Base-by-base conservation (phyloP, 2,329 filamentous ascomycete genomes). In the Alternaria postmessia region DNA sequence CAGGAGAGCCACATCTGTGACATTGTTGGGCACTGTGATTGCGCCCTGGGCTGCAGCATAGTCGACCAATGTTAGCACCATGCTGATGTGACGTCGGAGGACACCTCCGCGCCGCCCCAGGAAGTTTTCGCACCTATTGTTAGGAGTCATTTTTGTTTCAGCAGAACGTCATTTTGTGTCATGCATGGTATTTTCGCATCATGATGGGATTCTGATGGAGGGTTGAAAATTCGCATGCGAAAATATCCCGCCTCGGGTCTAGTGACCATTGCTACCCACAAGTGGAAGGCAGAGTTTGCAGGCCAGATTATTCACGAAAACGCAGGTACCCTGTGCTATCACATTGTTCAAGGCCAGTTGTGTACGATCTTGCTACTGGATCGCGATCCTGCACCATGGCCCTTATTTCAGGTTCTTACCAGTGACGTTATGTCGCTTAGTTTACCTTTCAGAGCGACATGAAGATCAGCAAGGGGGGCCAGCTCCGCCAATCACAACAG, bases 401-500 rank as follows among this genome's bases (percentile, higher is more conserved):
- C 62, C 59, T 62, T 59, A 63, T 47, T 51, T 41, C 28, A 57
- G 56, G 49, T 57, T 57, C 47, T 57, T 59, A 36, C 61, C 58
- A n/a, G 68, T 76, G 74, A 76, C 74, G 74, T 70, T 67, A 59
- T 70, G 53, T 62, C 48, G 52, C 67, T 73, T 70, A 63, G 66
- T 63, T 51, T 44, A 52, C 63, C 61, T 42, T 56, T 51, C 58
- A 46, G 24, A 26, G 54, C 38, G 28, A 53, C 39, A 54, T 54
- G 61, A 61, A 41, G 61, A 74, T 70, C 65, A 51, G 59, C 64
- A 58, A 67, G 51, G 63, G 56, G 56, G 55, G 49, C 20, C 18
- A 44, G 36, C 14, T 38, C 47, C 7, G 26, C 72, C 72, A 75
- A 75, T 75, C 63, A 72, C 36, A 64, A 22, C 54, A 7, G 20